Evolutionary conservation across 371 early-diverging fungal species (phyloP), one percentile per base, ranked within the genome.

Genomic region (Mucor piriformis): DNA sequence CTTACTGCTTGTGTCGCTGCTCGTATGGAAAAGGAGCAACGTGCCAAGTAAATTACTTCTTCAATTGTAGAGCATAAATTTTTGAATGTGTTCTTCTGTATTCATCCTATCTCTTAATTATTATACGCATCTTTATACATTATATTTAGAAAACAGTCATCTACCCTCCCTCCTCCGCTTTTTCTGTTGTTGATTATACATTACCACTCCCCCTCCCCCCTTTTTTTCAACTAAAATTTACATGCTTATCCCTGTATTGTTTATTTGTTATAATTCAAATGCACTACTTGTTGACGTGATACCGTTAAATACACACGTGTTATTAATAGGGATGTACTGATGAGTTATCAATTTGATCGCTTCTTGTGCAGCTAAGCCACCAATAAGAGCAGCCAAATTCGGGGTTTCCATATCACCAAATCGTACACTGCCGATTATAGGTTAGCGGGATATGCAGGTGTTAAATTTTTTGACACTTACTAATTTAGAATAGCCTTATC

Each of bases 341-440:
- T 82, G 80, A 0, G 98, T 98, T 47, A 96, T 83, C 50, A 98
- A 64, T 74, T 98, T 98, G 80, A 96, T 95, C 32, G 86, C 79
- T 72, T 98, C 98, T 66, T 97, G 97, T 10, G 95, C 82, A n/a
- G 86, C 92, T 18, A 96, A 73, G n/a, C 97, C 98, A 48, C 97
- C 98, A 57, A 91, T 70, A n/a, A 95, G 64, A 10, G 95, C 88
- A 0, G 95, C 92, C 47, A 93, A 85, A 69, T 87, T 91, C 59
- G 93, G 92, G 12, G 93, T 74, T 64, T 95, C 91, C 33, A 83
- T 69, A 35, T 81, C 83, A 7, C 91, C 93, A 32, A 89, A 90
- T 20, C 93, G 88, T 18, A 89, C 84, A 43, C 92, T 94, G 65
- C 34, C 16, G 37, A 27, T 24, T 42, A 21, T 44, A 25, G 29